Conservation (phyloP, 805 yeast species). For the Yarrowia sp. region DNA sequence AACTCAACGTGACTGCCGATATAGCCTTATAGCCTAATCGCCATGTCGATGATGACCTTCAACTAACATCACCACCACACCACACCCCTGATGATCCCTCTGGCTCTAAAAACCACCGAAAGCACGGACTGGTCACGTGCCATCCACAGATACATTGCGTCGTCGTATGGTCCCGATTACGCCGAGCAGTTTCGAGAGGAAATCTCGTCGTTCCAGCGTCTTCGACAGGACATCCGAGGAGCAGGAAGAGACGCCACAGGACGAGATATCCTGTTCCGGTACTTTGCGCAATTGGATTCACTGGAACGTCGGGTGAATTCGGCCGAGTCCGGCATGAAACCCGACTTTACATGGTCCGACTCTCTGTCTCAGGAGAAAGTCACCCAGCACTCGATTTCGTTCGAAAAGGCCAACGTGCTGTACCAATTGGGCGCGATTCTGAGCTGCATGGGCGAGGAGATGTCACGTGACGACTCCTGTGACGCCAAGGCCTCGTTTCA, state of each 20-base stretch:
- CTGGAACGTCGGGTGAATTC: conserved; percentile 79
- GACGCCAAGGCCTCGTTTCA: conserved; percentile 67
- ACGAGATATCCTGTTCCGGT: conserved; percentile 64
- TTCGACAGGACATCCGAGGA: conserved; percentile 67
- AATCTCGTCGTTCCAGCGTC: conserved; percentile 59
- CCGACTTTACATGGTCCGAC: conserved; percentile 80
- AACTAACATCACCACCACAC: background rate
- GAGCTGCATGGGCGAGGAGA: conserved; percentile 54
- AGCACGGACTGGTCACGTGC: conserved; percentile 72
- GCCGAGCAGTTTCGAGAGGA: conserved; percentile 65
- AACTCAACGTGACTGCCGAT: background rate
- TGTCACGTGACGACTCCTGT: conserved; percentile 45
- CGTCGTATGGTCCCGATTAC: conserved; percentile 62
- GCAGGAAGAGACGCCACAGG: conserved; percentile 55
- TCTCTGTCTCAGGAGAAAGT: conserved; percentile 59
- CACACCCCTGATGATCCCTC: conserved; percentile 45
- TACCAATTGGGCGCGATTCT: conserved; percentile 77
- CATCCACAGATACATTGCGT: conserved; percentile 61
- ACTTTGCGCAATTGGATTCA: conserved; percentile 82
- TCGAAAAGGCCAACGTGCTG: conserved; percentile 85
- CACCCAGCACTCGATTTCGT: conserved; percentile 81
- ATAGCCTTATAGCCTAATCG: background rate
- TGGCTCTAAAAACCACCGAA: conserved; percentile 57
- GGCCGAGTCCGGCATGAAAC: conserved; percentile 58
- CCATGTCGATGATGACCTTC: background rate